Percentiles rank a stretch among this genome's conserved stretches.
Evolutionary conservation across 192 early-diverging fungal species (phyloP).

Genomic region (Coemansia sp.): DNA sequence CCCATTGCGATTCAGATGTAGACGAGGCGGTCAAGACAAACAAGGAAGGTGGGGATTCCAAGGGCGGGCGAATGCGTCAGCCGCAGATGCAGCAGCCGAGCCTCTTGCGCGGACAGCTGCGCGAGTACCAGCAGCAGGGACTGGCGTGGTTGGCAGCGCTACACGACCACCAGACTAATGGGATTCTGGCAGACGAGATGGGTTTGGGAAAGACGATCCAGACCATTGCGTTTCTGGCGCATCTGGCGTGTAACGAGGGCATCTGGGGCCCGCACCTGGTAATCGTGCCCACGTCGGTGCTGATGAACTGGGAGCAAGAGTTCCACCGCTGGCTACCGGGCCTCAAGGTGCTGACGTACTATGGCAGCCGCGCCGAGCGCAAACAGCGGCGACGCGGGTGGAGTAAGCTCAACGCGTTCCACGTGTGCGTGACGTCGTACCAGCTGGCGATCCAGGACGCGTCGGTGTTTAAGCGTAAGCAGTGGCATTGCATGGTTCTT

Average conservation of each 20-base stretch:
- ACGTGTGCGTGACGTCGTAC: slow-evolving; percentile 74
- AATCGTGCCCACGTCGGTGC: slow-evolving; percentile 90
- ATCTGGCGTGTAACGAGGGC: slow-evolving; percentile 68
- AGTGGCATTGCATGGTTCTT: slow-evolving; percentile 88
- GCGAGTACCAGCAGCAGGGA: slow-evolving; percentile 88
- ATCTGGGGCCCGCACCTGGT: slow-evolving; percentile 88
- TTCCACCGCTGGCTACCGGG: slow-evolving; percentile 76
- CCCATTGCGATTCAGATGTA: too few species aligned
- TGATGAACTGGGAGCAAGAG: slow-evolving; percentile 88
- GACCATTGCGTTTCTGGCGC: slow-evolving; percentile 84
- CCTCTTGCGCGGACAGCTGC: slow-evolving; percentile 64
- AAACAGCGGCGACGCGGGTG: slow-evolving; percentile 41
- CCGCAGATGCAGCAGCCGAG: slow-evolving; percentile 55
- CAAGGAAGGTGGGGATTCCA: too few species aligned
- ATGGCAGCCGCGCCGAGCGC: slow-evolving; percentile 62
- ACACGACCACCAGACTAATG: slow-evolving; percentile 80
- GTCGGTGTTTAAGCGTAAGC: slow-evolving; percentile 63
- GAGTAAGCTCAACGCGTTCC: slow-evolving; percentile 72
- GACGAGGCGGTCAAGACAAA: too few species aligned
- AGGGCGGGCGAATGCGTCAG: too few species aligned
- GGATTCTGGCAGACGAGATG: slow-evolving; percentile 94
- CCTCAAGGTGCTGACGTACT: slow-evolving; percentile 64
- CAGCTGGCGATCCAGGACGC: slow-evolving; percentile 69
- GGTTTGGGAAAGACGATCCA: slow-evolving; percentile 97
- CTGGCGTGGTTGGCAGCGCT: slow-evolving; percentile 87